Percentiles rank a stretch among this genome's conserved stretches.
Conservation (phyloP, 257 asterid species). For the Nicotiana paniculata region DNA sequence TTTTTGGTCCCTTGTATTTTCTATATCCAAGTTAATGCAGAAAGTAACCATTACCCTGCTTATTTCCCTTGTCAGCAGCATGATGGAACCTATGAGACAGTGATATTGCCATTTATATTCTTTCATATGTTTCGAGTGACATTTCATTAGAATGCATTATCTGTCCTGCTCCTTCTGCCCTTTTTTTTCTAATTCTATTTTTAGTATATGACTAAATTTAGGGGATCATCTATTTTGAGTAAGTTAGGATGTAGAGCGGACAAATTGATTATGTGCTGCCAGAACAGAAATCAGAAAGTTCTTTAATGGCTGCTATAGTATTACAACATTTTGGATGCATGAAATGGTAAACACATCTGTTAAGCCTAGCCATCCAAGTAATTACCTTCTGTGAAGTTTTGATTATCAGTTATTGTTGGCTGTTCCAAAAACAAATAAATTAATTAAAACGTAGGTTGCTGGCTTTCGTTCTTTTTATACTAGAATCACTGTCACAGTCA, state of each 20-base stretch:
- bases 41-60: too few relatives aligned
- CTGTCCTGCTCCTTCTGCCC: not conserved
- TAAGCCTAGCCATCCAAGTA: not conserved
- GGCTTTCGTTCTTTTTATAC: not conserved
- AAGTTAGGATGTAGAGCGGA: not conserved
- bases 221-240: too few relatives aligned
- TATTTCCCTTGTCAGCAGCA: too few relatives aligned
- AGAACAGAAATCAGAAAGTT: not conserved
- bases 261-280: not conserved
- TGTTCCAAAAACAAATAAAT: not conserved
- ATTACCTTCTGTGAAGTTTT: not conserved
- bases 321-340: not conserved
- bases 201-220: too few relatives aligned
- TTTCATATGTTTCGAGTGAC: too few relatives aligned
- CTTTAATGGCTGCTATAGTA: not conserved
- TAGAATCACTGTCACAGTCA: not conserved
- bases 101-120: too few relatives aligned
- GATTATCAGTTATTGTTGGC: not conserved
- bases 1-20: too few relatives aligned
- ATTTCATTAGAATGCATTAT: not conserved
- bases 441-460: not conserved
- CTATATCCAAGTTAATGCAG: too few relatives aligned
- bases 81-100: too few relatives aligned
- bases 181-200: too few relatives aligned
- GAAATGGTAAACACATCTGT: too few relatives aligned